Conservation (phyloP, 768 basidiomycete species). For the Mycena metata region DNA sequence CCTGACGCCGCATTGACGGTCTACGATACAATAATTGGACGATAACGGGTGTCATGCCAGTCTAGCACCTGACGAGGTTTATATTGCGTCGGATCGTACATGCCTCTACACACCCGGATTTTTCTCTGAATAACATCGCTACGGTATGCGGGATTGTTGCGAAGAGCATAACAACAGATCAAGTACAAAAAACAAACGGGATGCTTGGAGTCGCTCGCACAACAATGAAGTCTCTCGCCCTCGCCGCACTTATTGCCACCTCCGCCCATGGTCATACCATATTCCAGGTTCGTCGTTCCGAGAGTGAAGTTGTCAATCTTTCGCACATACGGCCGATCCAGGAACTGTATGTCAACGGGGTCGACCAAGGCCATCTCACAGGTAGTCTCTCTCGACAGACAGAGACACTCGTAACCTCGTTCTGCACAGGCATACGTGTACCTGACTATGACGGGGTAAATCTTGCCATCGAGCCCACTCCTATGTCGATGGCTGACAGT, state of each 20-base stretch:
- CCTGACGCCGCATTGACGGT: no score
- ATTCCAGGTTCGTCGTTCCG: conserved; percentile 29
- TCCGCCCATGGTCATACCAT: conserved; percentile 31
- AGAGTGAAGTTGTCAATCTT: neutral
- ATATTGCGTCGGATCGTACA: neutral
- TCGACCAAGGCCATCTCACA: conserved; percentile 56
- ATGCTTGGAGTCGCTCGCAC: neutral
- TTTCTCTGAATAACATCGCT: conserved; percentile 29
- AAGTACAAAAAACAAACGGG: conserved; percentile 6
- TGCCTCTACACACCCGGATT: conserved; percentile 17
- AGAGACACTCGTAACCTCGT: no score
- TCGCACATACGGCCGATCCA: conserved; percentile 31
- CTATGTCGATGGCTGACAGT: neutral
- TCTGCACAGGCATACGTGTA: conserved; percentile 58
- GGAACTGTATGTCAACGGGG: conserved; percentile 68
- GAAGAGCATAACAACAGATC: neutral
- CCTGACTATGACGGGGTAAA: conserved; percentile 61
- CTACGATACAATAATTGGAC: no score
- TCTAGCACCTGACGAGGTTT: conserved; percentile 4
- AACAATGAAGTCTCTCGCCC: conserved; percentile 15
- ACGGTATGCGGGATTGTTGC: neutral
- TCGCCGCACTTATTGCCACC: conserved; percentile 13
- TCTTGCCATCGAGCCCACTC: neutral
- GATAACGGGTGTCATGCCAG: no score
- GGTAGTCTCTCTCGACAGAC: no score